These are phyloP conservation scores for Oryza meyeriana DNA, from an alignment of 176 grass and related monocot species.

Conservation along the genomic window DNA sequence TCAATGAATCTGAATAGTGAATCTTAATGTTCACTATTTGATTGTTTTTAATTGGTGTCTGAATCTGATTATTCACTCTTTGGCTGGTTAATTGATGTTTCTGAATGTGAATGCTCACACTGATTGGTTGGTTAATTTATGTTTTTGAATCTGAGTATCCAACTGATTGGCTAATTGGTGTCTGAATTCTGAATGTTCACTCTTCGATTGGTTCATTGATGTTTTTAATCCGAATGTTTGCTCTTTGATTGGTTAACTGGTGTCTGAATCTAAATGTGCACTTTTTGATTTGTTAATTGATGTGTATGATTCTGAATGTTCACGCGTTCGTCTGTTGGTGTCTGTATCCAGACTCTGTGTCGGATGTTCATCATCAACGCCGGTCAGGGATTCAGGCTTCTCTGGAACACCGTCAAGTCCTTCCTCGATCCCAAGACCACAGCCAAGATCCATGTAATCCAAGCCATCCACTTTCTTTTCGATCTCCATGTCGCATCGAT, in stretches of 20 bases:
- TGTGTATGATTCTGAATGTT: neutral
- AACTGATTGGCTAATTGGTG: neutral
- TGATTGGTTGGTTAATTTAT: no score
- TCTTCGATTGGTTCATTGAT: neutral
- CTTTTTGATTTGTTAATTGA: neutral
- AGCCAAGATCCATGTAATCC: conserved; percentile 86
- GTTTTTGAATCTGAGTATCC: no score
- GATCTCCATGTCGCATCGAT: neutral
- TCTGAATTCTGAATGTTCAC: neutral
- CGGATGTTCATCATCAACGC: conserved; percentile 99
- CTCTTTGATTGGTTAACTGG: neutral
- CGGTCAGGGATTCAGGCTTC: conserved; percentile 83
- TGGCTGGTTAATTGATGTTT: neutral
- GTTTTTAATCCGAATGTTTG: neutral
- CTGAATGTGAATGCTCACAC: no score
- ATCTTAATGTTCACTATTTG: neutral
- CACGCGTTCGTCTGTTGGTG: neutral
- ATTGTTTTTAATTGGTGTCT: neutral
- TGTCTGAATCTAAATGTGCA: neutral
- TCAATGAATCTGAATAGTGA: no score
- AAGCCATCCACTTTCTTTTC: neutral
- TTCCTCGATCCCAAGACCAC: conserved; percentile 97
- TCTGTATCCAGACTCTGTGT: conserved; percentile 61
- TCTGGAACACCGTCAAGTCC: conserved; percentile 96
- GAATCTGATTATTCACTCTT: neutral